Percentiles rank a stretch among this genome's conserved stretches.
phyloP scores from a whole-genome alignment of 768 basidiomycete species.

The Cystobasidium tubakii region DNA sequence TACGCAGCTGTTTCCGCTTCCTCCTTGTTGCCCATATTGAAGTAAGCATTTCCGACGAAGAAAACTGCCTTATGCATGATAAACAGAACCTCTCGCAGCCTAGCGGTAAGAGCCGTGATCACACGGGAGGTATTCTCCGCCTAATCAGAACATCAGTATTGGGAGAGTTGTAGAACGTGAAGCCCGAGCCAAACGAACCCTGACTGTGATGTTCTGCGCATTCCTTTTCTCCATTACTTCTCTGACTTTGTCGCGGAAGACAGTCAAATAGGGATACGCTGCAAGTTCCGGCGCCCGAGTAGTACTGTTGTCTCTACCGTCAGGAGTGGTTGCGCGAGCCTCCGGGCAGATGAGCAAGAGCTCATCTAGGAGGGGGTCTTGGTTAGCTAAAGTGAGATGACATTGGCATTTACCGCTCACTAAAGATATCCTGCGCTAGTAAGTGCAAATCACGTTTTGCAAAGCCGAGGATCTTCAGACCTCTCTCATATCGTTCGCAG shows the following conservation, averaged over 20 bases:
- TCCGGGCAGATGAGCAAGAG: conserved; percentile 7
- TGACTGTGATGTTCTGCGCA: background rate
- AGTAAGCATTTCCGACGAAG: conserved; percentile 30
- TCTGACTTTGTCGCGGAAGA: conserved; percentile 24
- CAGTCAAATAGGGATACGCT: conserved; percentile 6
- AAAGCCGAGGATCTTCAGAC: conserved; percentile 35
- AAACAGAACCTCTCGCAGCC: conserved; percentile 42
- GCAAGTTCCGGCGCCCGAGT: background rate
- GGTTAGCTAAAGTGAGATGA: too few relatives aligned
- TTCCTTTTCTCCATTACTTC: conserved; percentile 14
- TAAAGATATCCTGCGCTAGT: conserved; percentile 23
- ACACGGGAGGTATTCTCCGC: conserved; percentile 22
- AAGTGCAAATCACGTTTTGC: conserved; percentile 23
- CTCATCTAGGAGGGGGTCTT: background rate
- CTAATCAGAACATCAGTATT: background rate
- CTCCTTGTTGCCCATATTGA: conserved; percentile 24
- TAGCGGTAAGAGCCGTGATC: conserved; percentile 23
- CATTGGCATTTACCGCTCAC: conserved; percentile 16
- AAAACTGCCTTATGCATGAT: conserved; percentile 38
- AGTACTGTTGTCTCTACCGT: background rate
- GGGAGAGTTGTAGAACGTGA: background rate
- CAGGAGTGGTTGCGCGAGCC: background rate
- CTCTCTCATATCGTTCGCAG: conserved; percentile 40
- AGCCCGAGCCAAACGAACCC: background rate
- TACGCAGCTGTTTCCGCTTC: conserved; percentile 40